phyloP scores from a whole-genome alignment of 371 early-diverging fungal species.

The Polyrhizophydium stewartii region DNA sequence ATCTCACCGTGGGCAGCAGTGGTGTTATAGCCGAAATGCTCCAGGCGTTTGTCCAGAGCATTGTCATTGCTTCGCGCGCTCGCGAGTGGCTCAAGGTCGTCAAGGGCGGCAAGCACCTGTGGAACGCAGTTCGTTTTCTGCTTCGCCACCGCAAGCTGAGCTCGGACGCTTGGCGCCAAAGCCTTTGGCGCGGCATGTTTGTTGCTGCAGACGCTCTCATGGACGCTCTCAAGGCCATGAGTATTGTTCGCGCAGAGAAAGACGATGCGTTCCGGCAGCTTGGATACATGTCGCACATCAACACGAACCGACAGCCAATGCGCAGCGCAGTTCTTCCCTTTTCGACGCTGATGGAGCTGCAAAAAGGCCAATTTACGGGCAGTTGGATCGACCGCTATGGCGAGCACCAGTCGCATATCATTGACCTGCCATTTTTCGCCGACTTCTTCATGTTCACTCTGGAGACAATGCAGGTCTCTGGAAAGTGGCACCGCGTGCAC shows the following conservation, averaged over 20 bases:
- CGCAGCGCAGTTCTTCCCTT: not conserved
- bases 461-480: slow-evolving; percentile 14
- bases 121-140: slow-evolving; percentile 14
- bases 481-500: slow-evolving; percentile 17
- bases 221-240: slow-evolving; percentile 22
- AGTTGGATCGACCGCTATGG: slow-evolving; percentile 19
- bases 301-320: not conserved
- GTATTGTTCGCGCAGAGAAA: slow-evolving; percentile 11
- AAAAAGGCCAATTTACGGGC: slow-evolving; percentile 13
- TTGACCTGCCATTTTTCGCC: slow-evolving; percentile 13
- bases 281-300: not conserved
- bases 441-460: slow-evolving; percentile 18
- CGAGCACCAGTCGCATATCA: slow-evolving; percentile 6
- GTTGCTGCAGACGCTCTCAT: slow-evolving; percentile 19
- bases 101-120: slow-evolving; percentile 13
- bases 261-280: slow-evolving; percentile 6
- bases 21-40: slow-evolving; percentile 17
- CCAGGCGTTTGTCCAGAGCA: slow-evolving; percentile 31
- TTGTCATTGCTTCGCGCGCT: slow-evolving; percentile 25
- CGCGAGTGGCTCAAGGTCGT: slow-evolving; percentile 21
- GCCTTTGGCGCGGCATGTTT: slow-evolving; percentile 31
- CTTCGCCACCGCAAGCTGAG: slow-evolving; percentile 10
- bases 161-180: slow-evolving; percentile 13
- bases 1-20: not conserved
- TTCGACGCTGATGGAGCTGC: not conserved